Base-by-base conservation (phyloP, 1,284 basidiomycete species). In the Schizophyllum amplum region DNA sequence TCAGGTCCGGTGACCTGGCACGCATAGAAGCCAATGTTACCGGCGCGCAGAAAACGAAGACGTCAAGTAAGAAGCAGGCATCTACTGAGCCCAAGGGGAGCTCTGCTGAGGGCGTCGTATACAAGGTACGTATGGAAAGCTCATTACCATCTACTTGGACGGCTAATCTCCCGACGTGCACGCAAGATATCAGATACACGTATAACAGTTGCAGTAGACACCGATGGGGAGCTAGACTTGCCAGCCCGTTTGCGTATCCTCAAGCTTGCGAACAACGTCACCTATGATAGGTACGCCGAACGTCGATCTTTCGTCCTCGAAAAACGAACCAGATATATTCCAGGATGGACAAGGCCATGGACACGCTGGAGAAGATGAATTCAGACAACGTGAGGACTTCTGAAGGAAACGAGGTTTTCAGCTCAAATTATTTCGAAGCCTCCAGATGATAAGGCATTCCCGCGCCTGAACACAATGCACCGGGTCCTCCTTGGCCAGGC, bases 191-290 rank as follows among this genome's bases (percentile, higher is more conserved):
- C 87, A 6, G 87, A 89, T 59, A 84, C 85, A 0, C 82, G 84
- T 55, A 84, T 94, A 54, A 80, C 90, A 9, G 77, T 94, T 55
- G 90, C 92, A 1, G 74, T 92, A 20, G 84, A 90, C 64, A 71
- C 77, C 22, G 86, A 62, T 53, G 21, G 25, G 17, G 51, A 89
- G 46, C 69, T 91, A 5, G 89, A 93, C 61, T 69, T 96, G 0
- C 92, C 94, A 1, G 91, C 94, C 62, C 76, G 89, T 47, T 89
- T 92, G 67, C 77, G 91, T 15, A 72, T 96, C 59, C 72, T 97
- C 55, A 97, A 97, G 69, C 78, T 97, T 1, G 94, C 92, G 4
- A 97, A 97, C 65, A 92, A 87, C 53, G 85, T 90, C 9, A 97
- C 95, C 0, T 95, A 90, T 67, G 93, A 97, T 65, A 81, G 94